Evolutionary conservation across 805 yeast species (phyloP), one percentile per base, ranked within the genome.

Genomic region (Candida boleticola): DNA sequence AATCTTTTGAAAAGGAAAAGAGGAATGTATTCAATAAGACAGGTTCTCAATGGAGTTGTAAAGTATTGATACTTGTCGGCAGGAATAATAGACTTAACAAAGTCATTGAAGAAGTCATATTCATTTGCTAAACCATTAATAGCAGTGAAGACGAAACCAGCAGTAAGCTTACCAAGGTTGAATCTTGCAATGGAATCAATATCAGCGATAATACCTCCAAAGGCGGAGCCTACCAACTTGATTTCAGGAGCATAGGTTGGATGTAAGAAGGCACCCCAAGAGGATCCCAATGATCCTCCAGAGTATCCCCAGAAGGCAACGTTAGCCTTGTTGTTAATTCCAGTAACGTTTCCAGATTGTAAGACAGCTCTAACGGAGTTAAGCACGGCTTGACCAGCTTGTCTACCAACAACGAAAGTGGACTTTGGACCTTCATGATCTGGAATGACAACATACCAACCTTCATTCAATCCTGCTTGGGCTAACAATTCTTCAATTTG

Each of bases 201-300:
- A 35, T 60, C 54, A 30, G 58, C 45, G 13, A 56, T 53, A 47
- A 52, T 47, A 3, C 64, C 64, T 6, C 64, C 64, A 21, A 57
- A 36, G 2, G 62, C 61, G 5, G 54, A 54, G 30, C 64, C 66
- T 21, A 59, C 35, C 16, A 54, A 27, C 36, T 55, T 50, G 21
- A 30, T 51, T 46, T 58, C 61, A 5, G 60, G 62, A 9, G 66
- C 64, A 29, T 61, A 61, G 1, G 43, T 38, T 14, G 64, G 63
- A 32, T 52, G 58, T 19, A 58, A 43, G 2, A 51, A 49, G 3
- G 61, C 50, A 2, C 61, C 62, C 65, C 65, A 61, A 9, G 55
- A 48, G 9, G 57, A 39, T 4, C 64, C 58, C 27, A 59, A 38
- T 3, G 63, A 53, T 11, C 64, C 66, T 13, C 66, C 66, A 11